Evolutionary conservation across 2,329 filamentous ascomycete species (phyloP).

Genomic region (Colletotrichum sp.): DNA sequence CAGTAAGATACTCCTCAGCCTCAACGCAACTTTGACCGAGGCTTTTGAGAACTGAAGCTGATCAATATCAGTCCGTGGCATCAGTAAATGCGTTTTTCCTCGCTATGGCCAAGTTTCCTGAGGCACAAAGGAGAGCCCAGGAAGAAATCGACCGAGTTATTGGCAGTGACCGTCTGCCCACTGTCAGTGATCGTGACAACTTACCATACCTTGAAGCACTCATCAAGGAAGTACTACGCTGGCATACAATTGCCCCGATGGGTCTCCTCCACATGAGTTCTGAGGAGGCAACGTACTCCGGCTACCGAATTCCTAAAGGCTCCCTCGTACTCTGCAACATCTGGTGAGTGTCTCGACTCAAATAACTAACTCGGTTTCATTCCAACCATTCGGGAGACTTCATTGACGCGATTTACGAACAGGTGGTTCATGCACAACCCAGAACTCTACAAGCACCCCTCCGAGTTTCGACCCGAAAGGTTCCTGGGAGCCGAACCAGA

Average conservation of each 20-base stretch:
- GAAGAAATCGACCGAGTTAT: constrained; percentile 44
- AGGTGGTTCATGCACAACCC: constrained; percentile 64
- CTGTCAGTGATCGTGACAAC: constrained; percentile 38
- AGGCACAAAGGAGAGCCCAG: constrained; percentile 36
- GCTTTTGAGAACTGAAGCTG: fast-evolving
- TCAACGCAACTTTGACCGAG: fast-evolving
- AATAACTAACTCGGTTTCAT: background rate
- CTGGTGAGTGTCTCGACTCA: constrained; percentile 20
- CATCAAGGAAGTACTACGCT: constrained; percentile 48
- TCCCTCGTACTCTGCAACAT: constrained; percentile 44
- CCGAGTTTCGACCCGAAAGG: constrained; percentile 36
- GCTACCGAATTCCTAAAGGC: constrained; percentile 52
- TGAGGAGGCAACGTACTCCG: constrained; percentile 52
- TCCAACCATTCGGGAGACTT: no score
- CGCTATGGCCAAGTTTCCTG: constrained; percentile 50
- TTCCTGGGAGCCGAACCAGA: constrained; percentile 26
- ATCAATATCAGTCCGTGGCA: constrained; percentile 26
- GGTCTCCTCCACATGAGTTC: constrained; percentile 53
- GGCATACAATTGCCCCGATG: constrained; percentile 43
- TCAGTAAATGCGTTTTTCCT: constrained; percentile 47
- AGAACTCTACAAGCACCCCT: constrained; percentile 62
- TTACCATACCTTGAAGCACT: constrained; percentile 47
- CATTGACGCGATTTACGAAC: background rate
- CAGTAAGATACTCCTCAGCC: constrained; percentile 23
- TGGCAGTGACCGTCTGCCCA: constrained; percentile 39